phyloP scores from a whole-genome alignment of 495 filamentous ascomycete species.

The Pseudoneurospora amorphoporcata region DNA sequence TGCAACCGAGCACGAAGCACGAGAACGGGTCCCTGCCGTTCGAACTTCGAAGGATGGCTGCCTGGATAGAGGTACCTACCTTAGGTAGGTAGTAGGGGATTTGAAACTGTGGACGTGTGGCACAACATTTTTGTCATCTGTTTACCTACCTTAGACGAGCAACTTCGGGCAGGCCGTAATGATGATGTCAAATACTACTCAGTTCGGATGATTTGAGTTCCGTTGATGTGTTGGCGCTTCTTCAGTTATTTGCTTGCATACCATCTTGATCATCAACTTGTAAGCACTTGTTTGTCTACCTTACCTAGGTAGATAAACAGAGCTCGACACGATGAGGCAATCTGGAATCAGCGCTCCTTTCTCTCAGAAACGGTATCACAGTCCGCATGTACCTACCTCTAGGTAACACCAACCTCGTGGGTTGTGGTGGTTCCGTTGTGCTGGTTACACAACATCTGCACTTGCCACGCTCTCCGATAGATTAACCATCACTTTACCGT shows the following conservation, averaged over 20 bases:
- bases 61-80: no score
- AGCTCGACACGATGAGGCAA: not conserved
- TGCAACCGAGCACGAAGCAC: not conserved
- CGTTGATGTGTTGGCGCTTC: not conserved
- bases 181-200: not conserved
- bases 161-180: not conserved
- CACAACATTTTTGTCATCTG: not conserved
- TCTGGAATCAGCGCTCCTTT: not conserved
- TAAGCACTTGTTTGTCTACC: not conserved
- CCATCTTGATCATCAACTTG: not conserved
- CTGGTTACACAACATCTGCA: not conserved
- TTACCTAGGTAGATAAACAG: not conserved
- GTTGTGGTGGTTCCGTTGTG: not conserved
- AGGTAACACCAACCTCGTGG: not conserved
- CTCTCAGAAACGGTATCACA: not conserved
- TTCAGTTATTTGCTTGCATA: not conserved
- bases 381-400: no score
- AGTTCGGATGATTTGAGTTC: not conserved
- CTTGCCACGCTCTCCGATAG: not conserved
- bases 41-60: not conserved
- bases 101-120: not conserved
- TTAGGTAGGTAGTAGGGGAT: no score
- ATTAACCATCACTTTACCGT: not conserved
- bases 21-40: not conserved
- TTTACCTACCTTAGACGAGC: not conserved